Evolutionary conservation across 139 green algal genomes (phyloP).

Genomic region (Desmodesmus armatus): DNA sequence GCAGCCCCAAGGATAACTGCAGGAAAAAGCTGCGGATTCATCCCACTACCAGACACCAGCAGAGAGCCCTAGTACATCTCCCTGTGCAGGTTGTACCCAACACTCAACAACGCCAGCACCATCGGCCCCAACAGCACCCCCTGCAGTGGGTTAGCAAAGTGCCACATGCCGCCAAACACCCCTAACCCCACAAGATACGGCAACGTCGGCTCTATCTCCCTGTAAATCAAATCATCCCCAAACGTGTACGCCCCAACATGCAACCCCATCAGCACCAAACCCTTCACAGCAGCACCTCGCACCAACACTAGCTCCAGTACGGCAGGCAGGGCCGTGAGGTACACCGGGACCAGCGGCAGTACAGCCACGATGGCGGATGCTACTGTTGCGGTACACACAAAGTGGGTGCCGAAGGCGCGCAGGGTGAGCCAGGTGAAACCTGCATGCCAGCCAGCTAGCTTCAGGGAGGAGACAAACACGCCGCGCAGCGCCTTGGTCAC

Average conservation of each 20-base stretch:
- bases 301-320: conserved; percentile 60
- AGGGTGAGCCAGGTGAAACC: conserved; percentile 67
- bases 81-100: conserved; percentile 65
- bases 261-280: conserved; percentile 25
- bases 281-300: background rate
- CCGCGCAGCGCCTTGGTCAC: conserved; percentile 37
- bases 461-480: conserved; percentile 71
- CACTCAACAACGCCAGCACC: conserved; percentile 66
- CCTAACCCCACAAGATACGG: conserved; percentile 67
- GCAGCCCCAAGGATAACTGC: no score
- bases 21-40: no score
- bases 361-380: conserved; percentile 57
- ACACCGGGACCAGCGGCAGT: conserved; percentile 73
- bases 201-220: conserved; percentile 63
- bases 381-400: conserved; percentile 59
- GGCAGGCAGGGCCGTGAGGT: conserved; percentile 64
- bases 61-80: conserved; percentile 26
- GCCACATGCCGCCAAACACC: conserved; percentile 65
- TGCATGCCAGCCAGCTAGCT: conserved; percentile 75
- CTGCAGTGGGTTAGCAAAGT: conserved; percentile 71
- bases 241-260: conserved; percentile 69
- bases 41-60: no score
- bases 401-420: conserved; percentile 56
- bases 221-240: conserved; percentile 68
- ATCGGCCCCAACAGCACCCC: conserved; percentile 74